Conservation (phyloP, 768 basidiomycete genomes). For the Neoboletus magnificus region DNA sequence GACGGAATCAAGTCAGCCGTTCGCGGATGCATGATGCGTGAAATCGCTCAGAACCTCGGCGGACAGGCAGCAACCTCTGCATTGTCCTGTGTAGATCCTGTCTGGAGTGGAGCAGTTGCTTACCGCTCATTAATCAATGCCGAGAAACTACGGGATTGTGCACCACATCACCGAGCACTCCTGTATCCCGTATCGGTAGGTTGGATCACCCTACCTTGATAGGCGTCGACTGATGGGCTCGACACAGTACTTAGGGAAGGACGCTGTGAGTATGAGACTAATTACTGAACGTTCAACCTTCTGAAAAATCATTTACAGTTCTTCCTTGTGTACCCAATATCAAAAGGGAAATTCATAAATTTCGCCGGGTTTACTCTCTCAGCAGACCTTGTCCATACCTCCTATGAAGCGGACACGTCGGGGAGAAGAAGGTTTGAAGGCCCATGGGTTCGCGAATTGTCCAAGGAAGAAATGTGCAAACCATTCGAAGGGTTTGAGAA, state of each 20-base stretch:
- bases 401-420: slow-evolving; percentile 25
- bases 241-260: slow-evolving; percentile 54
- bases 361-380: slow-evolving; percentile 54
- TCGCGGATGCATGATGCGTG: slow-evolving; percentile 35
- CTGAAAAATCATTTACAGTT: slow-evolving; percentile 38
- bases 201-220: background rate
- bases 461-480: slow-evolving; percentile 42
- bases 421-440: slow-evolving; percentile 19
- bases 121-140: slow-evolving; percentile 60
- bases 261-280: slow-evolving; percentile 34
- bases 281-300: background rate
- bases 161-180: slow-evolving; percentile 48
- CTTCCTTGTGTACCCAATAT: slow-evolving; percentile 60
- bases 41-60: slow-evolving; percentile 31
- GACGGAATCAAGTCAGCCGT: slow-evolving; percentile 62
- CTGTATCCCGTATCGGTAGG: slow-evolving; percentile 48
- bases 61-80: slow-evolving; percentile 41
- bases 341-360: slow-evolving; percentile 56
- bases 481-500: slow-evolving; percentile 56
- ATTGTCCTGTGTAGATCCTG: slow-evolving; percentile 45
- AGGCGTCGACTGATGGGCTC: background rate
- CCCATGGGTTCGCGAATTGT: slow-evolving; percentile 49
- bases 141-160: slow-evolving; percentile 40
- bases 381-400: slow-evolving; percentile 51
- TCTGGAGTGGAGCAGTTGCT: slow-evolving; percentile 56